Evolutionary conservation across 306 rosid species (phyloP), one percentile per base, ranked within the genome.

Genomic region (Aeschynomene evenia): DNA sequence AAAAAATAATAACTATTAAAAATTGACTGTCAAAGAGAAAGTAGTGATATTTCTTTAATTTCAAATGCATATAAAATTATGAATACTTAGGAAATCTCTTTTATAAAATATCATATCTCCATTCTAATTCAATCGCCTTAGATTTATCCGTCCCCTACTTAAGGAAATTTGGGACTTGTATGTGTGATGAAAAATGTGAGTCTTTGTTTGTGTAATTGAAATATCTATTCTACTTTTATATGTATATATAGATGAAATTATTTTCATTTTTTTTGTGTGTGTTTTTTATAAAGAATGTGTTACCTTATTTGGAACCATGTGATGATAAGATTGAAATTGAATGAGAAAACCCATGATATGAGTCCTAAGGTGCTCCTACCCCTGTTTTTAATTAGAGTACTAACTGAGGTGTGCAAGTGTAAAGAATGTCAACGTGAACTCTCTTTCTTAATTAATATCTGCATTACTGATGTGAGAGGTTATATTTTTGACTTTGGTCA

Each of bases 311-410:
- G n/a, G n/a, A n/a, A n/a, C n/a, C 29, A 48, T 64, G 29, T 42
- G 59, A 49, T 49, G 51, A 40, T 40, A 9, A 7, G 33, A 26
- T 74, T 21, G 6, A 54, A 53, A 2, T 9, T 63, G 28, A 23
- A 33, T 28, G 65, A 39, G 29, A 6, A 63, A 73, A 51, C 24
- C n/a, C 63, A 63, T 16, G n/a, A n/a, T 56, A 51, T 72, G 46
- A 16, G 26, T 56, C 45, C 48, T 23, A 55, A 42, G 58, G 37
- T 43, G 68, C n/a, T 46, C 28, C 9, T 46, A 26, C n/a, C n/a
- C 50, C 60, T 29, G n/a, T 46, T 46, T 48, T 59, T n/a, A n/a
- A n/a, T n/a, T 39, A 31, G 22, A 46, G 15, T 8, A 19, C 5
- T 33, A 6, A 9, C 18, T 9, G 24, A 6, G 24, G 19, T 58